These are phyloP conservation scores for Sarcomyxa edulis DNA, from an alignment of 768 basidiomycete genomes.

Conservation along the genomic window DNA sequence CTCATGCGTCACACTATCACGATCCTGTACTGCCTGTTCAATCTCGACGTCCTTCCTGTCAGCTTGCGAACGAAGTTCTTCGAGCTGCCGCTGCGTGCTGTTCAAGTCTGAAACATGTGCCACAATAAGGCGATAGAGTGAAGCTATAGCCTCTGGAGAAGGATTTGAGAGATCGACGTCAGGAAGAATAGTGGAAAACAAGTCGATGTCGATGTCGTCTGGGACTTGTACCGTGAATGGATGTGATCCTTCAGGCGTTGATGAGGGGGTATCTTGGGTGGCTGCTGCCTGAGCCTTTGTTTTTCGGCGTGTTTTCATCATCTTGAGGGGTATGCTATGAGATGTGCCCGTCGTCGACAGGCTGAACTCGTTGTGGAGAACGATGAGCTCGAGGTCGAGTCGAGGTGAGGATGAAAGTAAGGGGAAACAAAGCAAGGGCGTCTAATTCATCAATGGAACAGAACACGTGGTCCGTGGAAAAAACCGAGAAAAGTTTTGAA, in stretches of 20 bases:
- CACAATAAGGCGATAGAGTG: constrained; percentile 58
- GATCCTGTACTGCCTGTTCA: constrained; percentile 80
- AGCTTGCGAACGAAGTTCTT: constrained; percentile 61
- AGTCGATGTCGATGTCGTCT: constrained; percentile 60
- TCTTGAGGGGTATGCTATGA: too few relatives aligned
- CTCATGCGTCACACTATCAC: constrained; percentile 55
- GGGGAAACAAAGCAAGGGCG: too few relatives aligned
- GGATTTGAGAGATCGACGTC: constrained; percentile 52
- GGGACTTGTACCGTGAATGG: constrained; percentile 47
- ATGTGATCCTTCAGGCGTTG: constrained; percentile 10
- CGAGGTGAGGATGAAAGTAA: too few relatives aligned
- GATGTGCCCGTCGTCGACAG: too few relatives aligned
- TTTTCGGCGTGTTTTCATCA: constrained; percentile 58
- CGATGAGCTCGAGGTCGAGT: too few relatives aligned
- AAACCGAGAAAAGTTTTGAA: too few relatives aligned
- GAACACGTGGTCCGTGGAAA: too few relatives aligned
- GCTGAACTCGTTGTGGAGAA: too few relatives aligned
- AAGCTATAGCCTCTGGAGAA: constrained; percentile 52
- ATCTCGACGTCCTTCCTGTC: constrained; percentile 78
- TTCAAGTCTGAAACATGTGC: constrained; percentile 54
- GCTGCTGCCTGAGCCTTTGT: constrained; percentile 47
- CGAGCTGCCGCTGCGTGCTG: constrained; percentile 53
- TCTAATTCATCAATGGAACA: too few relatives aligned
- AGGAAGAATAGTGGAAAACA: constrained; percentile 56
- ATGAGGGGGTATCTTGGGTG: constrained; percentile 18